Conservation (phyloP, 805 yeast species). For the Kodamaea laetipori region DNA sequence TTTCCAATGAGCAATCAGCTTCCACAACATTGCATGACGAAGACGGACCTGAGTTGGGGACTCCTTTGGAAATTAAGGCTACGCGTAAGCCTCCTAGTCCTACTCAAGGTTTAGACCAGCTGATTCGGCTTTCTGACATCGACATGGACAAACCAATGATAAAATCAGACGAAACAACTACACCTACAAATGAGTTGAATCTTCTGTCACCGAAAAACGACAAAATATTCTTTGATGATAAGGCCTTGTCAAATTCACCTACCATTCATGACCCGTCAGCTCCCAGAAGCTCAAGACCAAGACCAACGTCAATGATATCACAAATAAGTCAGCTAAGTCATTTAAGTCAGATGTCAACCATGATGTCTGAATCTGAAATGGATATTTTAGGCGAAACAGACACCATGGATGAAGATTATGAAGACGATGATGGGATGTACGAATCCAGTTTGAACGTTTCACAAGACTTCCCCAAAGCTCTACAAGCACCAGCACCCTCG, state of each 20-base stretch:
- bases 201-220: slow-evolving; percentile 8
- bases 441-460: slow-evolving; percentile 42
- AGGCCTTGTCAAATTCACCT: slow-evolving; percentile 6
- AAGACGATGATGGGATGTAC: slow-evolving; percentile 36
- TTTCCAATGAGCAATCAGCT: slow-evolving; percentile 1
- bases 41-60: slow-evolving; percentile 9
- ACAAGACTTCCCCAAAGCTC: slow-evolving; percentile 23
- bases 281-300: slow-evolving; percentile 19
- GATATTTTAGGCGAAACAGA: slow-evolving; percentile 44
- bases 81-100: slow-evolving; percentile 10
- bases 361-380: slow-evolving; percentile 45
- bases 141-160: neutral
- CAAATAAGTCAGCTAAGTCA: slow-evolving; percentile 44
- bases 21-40: slow-evolving; percentile 11
- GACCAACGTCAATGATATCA: slow-evolving; percentile 45
- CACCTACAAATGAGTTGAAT: slow-evolving; percentile 6
- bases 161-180: slow-evolving; percentile 7
- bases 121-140: neutral
- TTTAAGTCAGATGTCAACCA: slow-evolving; percentile 42
- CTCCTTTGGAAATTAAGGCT: slow-evolving; percentile 15
- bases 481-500: neutral
- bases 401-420: slow-evolving; percentile 38
- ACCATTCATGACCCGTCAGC: slow-evolving; percentile 5
- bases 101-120: neutral
- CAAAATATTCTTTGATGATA: slow-evolving; percentile 8